Conservation (phyloP, 805 yeast species). For the Scheffersomyces amazonensis region DNA sequence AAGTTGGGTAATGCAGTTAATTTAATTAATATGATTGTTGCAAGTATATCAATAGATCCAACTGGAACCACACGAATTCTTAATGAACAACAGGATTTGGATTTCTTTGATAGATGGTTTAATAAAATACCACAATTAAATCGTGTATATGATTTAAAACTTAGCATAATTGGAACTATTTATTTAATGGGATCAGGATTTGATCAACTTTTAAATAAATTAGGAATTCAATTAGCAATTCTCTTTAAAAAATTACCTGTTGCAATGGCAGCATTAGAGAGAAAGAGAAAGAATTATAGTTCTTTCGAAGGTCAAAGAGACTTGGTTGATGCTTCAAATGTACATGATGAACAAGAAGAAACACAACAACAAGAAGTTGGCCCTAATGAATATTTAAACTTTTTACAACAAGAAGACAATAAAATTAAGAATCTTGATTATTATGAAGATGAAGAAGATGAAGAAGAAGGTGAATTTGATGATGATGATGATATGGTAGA, state of each 20-base stretch:
- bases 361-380: conserved; percentile 3
- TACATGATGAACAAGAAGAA: conserved; percentile 2
- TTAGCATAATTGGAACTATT: conserved; percentile 67
- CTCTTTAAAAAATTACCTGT: conserved; percentile 59
- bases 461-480: conserved; percentile 2
- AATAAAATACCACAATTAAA: conserved; percentile 49
- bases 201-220: conserved; percentile 10
- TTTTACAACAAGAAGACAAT: conserved; percentile 1
- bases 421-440: conserved; percentile 5
- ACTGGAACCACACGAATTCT: conserved; percentile 49
- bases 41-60: conserved; percentile 64
- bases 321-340: not conserved
- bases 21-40: conserved; percentile 59
- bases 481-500: conserved; percentile 47
- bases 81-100: conserved; percentile 37
- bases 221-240: conserved; percentile 8
- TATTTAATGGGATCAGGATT: conserved; percentile 34
- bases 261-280: conserved; percentile 66
- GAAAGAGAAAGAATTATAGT: conserved; percentile 54
- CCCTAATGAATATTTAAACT: not conserved
- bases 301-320: conserved; percentile 5
- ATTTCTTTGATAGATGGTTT: conserved; percentile 69
- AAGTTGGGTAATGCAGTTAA: conserved; percentile 40
- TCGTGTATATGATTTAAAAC: conserved; percentile 78
- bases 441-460: conserved; percentile 2